Evolutionary conservation across 176 grass and related monocot species (phyloP).

Genomic region (Guadua angustifolia): DNA sequence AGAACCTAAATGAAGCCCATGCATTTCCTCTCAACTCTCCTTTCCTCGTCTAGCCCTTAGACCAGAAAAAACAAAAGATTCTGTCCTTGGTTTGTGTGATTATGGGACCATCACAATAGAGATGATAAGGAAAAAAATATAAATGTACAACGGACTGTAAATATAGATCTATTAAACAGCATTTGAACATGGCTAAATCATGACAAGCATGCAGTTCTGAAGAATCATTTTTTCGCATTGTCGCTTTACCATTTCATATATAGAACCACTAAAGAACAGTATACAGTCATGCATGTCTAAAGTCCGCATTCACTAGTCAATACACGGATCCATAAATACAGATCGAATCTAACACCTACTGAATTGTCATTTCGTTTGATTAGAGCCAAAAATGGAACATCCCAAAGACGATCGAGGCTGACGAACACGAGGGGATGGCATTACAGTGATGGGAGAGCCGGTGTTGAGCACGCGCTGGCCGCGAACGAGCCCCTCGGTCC

Average conservation of each 20-base stretch:
- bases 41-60: neutral
- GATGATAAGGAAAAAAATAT: neutral
- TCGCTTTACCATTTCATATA: neutral
- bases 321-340: conserved; percentile 6
- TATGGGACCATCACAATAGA: neutral
- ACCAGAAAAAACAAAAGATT: neutral
- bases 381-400: conserved; percentile 36
- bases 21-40: neutral
- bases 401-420: neutral
- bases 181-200: neutral
- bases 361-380: conserved; percentile 1
- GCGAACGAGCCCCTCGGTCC: conserved; percentile 83
- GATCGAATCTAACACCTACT: conserved; percentile 18
- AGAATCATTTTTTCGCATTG: conserved; percentile 1
- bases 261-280: neutral
- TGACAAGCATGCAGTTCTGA: neutral
- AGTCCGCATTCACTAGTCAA: neutral
- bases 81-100: neutral
- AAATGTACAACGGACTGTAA: neutral
- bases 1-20: neutral
- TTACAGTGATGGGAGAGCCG: conserved; percentile 91
- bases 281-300: neutral
- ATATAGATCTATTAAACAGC: neutral
- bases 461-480: conserved; percentile 90
- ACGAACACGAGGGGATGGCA: neutral